Percentiles rank a stretch among this genome's conserved stretches.
These are phyloP conservation scores for Fusarium nodosum DNA, from an alignment of 2,329 filamentous ascomycete species.

Conservation along the genomic window DNA sequence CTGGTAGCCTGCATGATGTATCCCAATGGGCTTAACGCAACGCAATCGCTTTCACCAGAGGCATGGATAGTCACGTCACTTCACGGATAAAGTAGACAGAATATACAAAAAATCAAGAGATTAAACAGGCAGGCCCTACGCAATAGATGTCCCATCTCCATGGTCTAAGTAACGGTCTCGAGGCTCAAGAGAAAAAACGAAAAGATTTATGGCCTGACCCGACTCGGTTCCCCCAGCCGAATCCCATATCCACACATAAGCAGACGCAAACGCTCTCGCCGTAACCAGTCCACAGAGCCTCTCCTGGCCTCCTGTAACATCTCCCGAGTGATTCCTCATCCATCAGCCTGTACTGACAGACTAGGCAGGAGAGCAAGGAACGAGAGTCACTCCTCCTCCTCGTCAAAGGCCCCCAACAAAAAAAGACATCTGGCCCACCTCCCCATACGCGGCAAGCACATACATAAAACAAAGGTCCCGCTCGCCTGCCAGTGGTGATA, in stretches of 20 bases:
- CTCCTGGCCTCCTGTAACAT: slow-evolving; percentile 40
- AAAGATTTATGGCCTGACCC: slow-evolving; percentile 64
- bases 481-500: slow-evolving; percentile 53
- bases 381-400: slow-evolving; percentile 48
- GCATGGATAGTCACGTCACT: slow-evolving; percentile 12
- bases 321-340: slow-evolving; percentile 48
- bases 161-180: slow-evolving; percentile 56
- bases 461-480: slow-evolving; percentile 55
- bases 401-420: slow-evolving; percentile 45
- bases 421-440: slow-evolving; percentile 53
- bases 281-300: slow-evolving; percentile 42
- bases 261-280: slow-evolving; percentile 44
- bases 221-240: slow-evolving; percentile 44
- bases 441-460: slow-evolving; percentile 52
- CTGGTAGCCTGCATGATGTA: slow-evolving; percentile 3
- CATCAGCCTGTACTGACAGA: slow-evolving; percentile 50
- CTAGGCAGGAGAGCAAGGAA: slow-evolving; percentile 42
- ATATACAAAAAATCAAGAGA: slow-evolving; percentile 49
- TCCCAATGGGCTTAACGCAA: neutral
- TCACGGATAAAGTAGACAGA: slow-evolving; percentile 4
- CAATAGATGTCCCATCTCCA: slow-evolving; percentile 55
- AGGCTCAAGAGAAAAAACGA: slow-evolving; percentile 60
- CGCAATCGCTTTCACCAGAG: neutral
- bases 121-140: slow-evolving; percentile 53
- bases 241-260: slow-evolving; percentile 48